Evolutionary conservation across 2,329 filamentous ascomycete genomes (phyloP).

Genomic region (Drechslerella stenobrocha): DNA sequence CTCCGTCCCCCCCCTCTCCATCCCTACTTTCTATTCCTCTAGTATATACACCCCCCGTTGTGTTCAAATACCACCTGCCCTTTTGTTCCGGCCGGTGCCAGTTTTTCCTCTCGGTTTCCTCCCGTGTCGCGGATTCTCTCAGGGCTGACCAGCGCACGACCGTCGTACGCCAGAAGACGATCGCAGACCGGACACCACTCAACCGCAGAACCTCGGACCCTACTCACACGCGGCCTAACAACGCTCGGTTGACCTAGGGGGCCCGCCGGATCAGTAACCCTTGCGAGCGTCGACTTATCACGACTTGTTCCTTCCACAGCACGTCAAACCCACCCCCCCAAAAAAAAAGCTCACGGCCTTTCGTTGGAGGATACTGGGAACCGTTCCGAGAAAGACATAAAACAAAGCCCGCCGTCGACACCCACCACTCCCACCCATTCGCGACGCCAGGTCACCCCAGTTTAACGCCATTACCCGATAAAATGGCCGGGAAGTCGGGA

Average conservation of each 20-base stretch:
- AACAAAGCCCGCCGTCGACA: constrained; percentile 11
- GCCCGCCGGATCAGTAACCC: neutral
- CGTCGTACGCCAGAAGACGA: constrained; percentile 6
- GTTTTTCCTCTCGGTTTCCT: neutral
- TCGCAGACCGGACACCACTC: neutral
- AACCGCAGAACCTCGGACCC: neutral
- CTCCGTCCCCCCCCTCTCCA: constrained; percentile 1
- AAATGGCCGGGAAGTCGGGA: constrained; percentile 59
- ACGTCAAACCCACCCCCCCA: neutral
- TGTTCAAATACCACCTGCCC: constrained; percentile 14
- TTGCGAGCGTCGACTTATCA: neutral
- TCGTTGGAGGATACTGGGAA: constrained; percentile 20
- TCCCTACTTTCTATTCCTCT: neutral
- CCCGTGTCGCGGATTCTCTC: constrained; percentile 8
- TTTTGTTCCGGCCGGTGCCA: neutral
- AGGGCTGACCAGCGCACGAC: constrained; percentile 7
- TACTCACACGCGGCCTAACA: constrained; percentile 4
- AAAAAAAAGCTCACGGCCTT: neutral
- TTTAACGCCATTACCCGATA: constrained; percentile 29
- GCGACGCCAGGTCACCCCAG: no score
- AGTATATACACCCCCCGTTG: constrained; percentile 20
- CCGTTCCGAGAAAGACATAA: constrained; percentile 28
- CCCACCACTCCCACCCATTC: no score
- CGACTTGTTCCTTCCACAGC: neutral
- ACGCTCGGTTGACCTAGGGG: neutral